Base-by-base conservation (phyloP, 768 basidiomycete species). In the Candolleomyces eurysporus region DNA sequence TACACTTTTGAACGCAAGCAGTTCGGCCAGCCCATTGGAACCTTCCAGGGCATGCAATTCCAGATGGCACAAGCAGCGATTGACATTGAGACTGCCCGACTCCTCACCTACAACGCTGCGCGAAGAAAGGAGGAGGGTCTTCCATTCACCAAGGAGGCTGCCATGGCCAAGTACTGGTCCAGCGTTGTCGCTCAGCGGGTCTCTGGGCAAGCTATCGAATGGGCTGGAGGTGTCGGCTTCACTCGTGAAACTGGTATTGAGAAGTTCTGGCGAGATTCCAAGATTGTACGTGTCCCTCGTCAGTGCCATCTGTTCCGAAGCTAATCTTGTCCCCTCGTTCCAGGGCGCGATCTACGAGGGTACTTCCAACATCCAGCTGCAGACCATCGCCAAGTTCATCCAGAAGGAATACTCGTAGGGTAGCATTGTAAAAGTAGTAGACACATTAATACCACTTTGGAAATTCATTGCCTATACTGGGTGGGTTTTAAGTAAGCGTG, bases 361-460 rank as follows among this genome's bases (percentile, higher is more conserved):
- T 43, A 98, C 96, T 48, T 94, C 91, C n/a, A 99, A 98, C 72
- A 98, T 99, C 61, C 97, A 98, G 73, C 79, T 98, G 39, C 89
- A 96, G 75, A 99, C 97, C 0, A 97, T 99, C 67, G 92, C 95
- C 5, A 96, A 90, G 76, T 87, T 90, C 63, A 84, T 96, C 59
- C 91, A 94, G 73, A 92, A 92, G 75, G 82, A 94, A 69, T 86
- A 93, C 67, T 88, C 91, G 26, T 26, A 26, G 26, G 26, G 26
- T 26, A 26, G 26, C 26, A 68, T 91, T 9, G 31, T 43, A 11
- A 43, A 13, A 43, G n/a, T 43, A 43, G 39, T 54, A 58, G 57
- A 64, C 32, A 59, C 54, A 52, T 19, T 54, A 39, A 46, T 55
- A 52, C 46, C 45, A 59, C 45, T 49, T 14, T 21, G 22, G 30